phyloP scores from a whole-genome alignment of 768 basidiomycete species.

The Psilocybe sp. region DNA sequence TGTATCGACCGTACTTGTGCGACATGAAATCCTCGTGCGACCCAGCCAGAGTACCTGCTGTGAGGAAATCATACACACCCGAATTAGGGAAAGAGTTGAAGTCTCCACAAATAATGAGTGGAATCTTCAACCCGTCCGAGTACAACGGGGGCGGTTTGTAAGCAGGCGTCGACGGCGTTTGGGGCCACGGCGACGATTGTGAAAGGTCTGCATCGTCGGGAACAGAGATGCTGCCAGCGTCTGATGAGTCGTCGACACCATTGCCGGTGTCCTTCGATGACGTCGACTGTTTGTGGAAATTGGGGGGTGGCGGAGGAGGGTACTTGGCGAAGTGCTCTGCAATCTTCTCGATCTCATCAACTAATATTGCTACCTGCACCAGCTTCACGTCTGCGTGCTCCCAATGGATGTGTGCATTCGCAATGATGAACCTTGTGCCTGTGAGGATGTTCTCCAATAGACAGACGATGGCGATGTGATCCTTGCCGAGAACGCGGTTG shows the following conservation, averaged over 20 bases:
- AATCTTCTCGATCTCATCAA: constrained; percentile 93
- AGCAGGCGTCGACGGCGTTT: constrained; percentile 17
- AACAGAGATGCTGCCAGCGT: constrained; percentile 13
- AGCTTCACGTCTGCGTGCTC: constrained; percentile 97
- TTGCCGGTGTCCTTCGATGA: constrained; percentile 27
- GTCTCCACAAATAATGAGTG: constrained; percentile 90
- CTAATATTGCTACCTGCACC: constrained; percentile 87
- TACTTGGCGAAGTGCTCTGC: constrained; percentile 81
- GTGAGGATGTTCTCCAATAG: constrained; percentile 85
- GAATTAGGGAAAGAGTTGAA: constrained; percentile 88
- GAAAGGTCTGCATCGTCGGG: constrained; percentile 5
- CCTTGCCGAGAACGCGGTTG: constrained; percentile 93
- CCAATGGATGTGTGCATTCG: constrained; percentile 93
- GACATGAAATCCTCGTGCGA: constrained; percentile 91
- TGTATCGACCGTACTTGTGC: constrained; percentile 89
- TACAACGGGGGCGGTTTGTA: constrained; percentile 65
- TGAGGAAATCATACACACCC: constrained; percentile 90
- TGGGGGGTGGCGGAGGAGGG: constrained; percentile 53
- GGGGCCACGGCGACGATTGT: not conserved
- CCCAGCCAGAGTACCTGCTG: constrained; percentile 62
- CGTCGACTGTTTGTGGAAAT: constrained; percentile 16
- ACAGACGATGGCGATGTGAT: constrained; percentile 87
- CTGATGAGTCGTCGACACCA: constrained; percentile 17
- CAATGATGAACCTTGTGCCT: constrained; percentile 84
- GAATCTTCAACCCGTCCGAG: constrained; percentile 84